Evolutionary conservation across 2,329 filamentous ascomycete species (phyloP).

Genomic region (Aspergillus caelatus): DNA sequence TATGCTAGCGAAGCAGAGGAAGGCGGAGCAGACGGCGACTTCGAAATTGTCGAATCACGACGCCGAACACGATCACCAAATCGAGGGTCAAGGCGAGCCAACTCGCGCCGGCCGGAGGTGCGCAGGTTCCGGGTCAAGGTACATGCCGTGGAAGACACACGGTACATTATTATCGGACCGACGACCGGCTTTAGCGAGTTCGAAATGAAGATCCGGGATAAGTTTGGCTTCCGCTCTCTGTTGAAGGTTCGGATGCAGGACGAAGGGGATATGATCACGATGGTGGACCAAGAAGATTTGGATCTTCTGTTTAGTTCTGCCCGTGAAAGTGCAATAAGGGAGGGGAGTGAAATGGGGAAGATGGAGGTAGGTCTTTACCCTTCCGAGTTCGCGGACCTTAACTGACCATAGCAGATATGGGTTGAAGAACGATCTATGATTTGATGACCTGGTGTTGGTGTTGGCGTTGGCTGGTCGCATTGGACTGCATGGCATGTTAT

Average conservation of each 20-base stretch:
- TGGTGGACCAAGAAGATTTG: constrained; percentile 94
- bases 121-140: constrained; percentile 88
- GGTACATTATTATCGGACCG: constrained; percentile 84
- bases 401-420: constrained; percentile 43
- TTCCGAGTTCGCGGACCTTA: neutral
- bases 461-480: constrained; percentile 13
- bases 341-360: constrained; percentile 82
- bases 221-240: constrained; percentile 70
- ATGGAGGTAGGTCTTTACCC: constrained; percentile 74
- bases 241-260: constrained; percentile 90
- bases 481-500: constrained; percentile 15
- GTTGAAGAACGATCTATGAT: constrained; percentile 39
- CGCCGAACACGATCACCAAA: constrained; percentile 33
- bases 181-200: constrained; percentile 76
- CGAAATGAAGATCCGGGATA: constrained; percentile 77
- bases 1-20: constrained; percentile 71
- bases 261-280: constrained; percentile 89
- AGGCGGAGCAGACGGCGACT: constrained; percentile 71
- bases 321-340: constrained; percentile 69
- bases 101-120: constrained; percentile 60
- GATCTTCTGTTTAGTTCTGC: constrained; percentile 79
- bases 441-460: constrained; percentile 15
- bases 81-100: constrained; percentile 30
- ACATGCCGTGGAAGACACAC: constrained; percentile 79
- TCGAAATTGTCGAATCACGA: constrained; percentile 70